Evolutionary conservation across 2,329 filamentous ascomycete species (phyloP).

Genomic region (Pezicula carpinea): DNA sequence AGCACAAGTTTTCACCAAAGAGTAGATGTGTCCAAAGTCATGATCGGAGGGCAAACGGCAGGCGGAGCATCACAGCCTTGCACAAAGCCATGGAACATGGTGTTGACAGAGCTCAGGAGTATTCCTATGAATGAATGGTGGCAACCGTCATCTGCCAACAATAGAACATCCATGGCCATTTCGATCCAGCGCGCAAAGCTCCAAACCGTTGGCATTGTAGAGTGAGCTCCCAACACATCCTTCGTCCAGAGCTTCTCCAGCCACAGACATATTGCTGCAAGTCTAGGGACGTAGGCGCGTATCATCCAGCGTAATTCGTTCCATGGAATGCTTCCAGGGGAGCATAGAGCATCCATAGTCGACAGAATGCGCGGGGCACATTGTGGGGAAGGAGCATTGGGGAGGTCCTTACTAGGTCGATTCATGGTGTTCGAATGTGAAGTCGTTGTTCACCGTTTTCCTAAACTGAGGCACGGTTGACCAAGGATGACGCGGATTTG

Average conservation of each 20-base stretch:
- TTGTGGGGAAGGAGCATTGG: conserved; percentile 16
- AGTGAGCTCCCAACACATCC: too few relatives aligned
- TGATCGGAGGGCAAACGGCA: not conserved
- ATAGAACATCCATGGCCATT: too few relatives aligned
- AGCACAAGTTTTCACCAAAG: not conserved
- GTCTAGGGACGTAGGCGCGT: too few relatives aligned
- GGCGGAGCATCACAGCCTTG: not conserved
- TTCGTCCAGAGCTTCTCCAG: not conserved
- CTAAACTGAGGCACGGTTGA: too few relatives aligned
- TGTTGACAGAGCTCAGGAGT: too few relatives aligned
- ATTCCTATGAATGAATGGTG: too few relatives aligned
- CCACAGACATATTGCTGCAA: too few relatives aligned
- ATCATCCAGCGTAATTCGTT: not conserved
- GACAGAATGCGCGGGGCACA: conserved; percentile 19
- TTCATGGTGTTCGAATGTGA: conserved; percentile 21
- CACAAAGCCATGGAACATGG: too few relatives aligned
- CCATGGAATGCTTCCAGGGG: not conserved
- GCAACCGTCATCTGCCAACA: too few relatives aligned
- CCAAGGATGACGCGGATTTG: not conserved
- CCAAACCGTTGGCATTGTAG: too few relatives aligned
- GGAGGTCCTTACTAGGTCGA: conserved; percentile 27
- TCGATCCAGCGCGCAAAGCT: too few relatives aligned
- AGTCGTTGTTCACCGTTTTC: too few relatives aligned
- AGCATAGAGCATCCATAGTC: not conserved
- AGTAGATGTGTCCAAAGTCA: not conserved